phyloP scores from a whole-genome alignment of 2,329 filamentous ascomycete genomes.

The Apiospora arundinis region DNA sequence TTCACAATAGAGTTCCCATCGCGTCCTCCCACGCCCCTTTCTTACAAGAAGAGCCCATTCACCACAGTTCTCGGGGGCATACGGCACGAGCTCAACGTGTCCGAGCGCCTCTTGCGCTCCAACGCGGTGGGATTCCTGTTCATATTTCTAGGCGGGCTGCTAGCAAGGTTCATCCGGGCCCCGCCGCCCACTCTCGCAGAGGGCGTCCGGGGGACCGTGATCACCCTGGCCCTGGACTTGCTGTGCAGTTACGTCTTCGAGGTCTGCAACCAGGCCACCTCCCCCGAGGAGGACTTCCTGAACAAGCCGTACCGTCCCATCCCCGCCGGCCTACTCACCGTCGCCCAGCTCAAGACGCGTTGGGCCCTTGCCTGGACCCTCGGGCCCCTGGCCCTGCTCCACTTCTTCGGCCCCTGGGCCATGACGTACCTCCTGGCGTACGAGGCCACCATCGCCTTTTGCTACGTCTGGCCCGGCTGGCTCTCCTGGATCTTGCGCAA shows the following conservation, averaged over 20 bases:
- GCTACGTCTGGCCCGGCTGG: constrained; percentile 1
- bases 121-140: background rate
- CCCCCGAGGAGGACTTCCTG: background rate
- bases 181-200: background rate
- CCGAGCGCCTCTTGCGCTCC: background rate
- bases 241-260: background rate
- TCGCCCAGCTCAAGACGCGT: background rate
- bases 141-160: background rate
- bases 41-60: background rate
- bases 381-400: background rate
- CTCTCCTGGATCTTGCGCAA: background rate
- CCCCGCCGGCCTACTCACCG: background rate
- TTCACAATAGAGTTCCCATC: background rate
- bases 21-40: background rate
- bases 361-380: background rate
- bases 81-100: background rate
- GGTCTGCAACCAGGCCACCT: constrained; percentile 2
- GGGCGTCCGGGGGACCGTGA: background rate
- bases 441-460: background rate
- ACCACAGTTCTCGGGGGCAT: background rate
- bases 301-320: constrained; percentile 1
- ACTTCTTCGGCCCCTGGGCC: background rate
- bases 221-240: background rate
- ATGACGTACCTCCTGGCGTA: background rate
- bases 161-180: background rate